Base-by-base conservation (phyloP, 192 early-diverging fungal genomes). In the Endogone sp. region DNA sequence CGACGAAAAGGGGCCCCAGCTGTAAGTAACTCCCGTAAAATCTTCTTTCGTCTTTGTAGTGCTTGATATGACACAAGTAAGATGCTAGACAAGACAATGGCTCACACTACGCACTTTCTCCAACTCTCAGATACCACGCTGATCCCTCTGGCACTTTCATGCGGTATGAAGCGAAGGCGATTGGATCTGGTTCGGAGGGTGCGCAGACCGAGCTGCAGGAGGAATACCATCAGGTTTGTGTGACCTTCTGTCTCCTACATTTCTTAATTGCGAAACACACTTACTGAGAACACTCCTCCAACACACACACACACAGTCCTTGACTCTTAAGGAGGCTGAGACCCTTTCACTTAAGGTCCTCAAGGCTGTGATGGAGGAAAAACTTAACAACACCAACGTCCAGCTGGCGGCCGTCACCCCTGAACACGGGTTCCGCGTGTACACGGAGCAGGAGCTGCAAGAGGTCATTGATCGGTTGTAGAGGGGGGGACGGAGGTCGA, bases 331-430 rank as follows among this genome's bases (percentile, higher is more conserved):
- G 13, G 94, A 98, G 69, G 98, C 96, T 6, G 90, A 95, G 76
- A 81, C 85, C 6, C 75, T 98, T 65, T 89, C 96, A 24, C 87
- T 99, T 44, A 98, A 95, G 85, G 93, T 98, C 21, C 81, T 99
- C 37, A 99, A 99, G 86, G 90, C 95, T 73, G 98, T 99, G 23
- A 99, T 99, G 96, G 98, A 99, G 78, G 98, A 99, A 82, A 99
- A 99, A 81, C 85, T 99, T 37, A 96, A 88, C 78, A 89, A 91
- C 66, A 89, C 89, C 11, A 99, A 99, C 78, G 95, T 99, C 10
- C 91, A 99, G 82, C 75, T 99, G 29, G 95, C 95, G 3, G 86
- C 92, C 44, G 92, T 98, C 8, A 97, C 95, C 29, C 72, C 84
- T 29, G 80, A 90, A 57, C 70, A 79, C 0, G 92, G 94, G 25